Evolutionary conservation across 176 grass and related monocot species (phyloP), one percentile per base, ranked within the genome.

Genomic region (Bromus sterilis): DNA sequence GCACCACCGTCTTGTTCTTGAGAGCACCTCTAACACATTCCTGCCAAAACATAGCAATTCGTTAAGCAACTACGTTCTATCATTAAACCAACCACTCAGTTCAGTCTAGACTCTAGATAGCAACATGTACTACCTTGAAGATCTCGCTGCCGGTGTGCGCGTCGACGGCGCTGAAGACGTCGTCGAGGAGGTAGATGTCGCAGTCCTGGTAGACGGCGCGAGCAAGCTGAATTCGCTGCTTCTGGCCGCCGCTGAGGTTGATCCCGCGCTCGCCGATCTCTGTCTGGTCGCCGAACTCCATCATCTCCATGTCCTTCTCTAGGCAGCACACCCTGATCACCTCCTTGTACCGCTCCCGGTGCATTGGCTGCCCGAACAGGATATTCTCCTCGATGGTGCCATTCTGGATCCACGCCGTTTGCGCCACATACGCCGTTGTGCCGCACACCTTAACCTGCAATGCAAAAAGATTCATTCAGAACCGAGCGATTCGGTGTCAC

Each of bases 251-350:
- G 25, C 96, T 99, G 35, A 99, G 91, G 77, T 99, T 99, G 78
- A 99, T 99, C 18, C 96, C 96, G 12, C 96, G 89, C 77, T 99
- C 96, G 2, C 96, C 96, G 18, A 99, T 99, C 96, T 99, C 96
- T 1, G 96, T 99, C 85, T 99, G 96, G 51, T 99, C 96, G 16
- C 96, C 96, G 63, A 99, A 99, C 85, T 99, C 96, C 96, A 99
- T 99, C 93, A 99, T 95, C 82, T 99, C 96, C 31, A 99, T 26
- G 81, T 99, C 96, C 80, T 91, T 99, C 77, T 95, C 89, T 77
- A 99, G 85, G 83, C 93, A 95, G 77, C 96, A 99, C 14, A 99
- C 96, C 66, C 80, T 74, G 63, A 95, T 91, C 9, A 83, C 91
- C 80, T 95, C 87, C 80, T 86, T 89, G 86, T 99, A 99, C 64